Conservation (phyloP, 306 rosid genomes). For the Lablab purpureus region DNA sequence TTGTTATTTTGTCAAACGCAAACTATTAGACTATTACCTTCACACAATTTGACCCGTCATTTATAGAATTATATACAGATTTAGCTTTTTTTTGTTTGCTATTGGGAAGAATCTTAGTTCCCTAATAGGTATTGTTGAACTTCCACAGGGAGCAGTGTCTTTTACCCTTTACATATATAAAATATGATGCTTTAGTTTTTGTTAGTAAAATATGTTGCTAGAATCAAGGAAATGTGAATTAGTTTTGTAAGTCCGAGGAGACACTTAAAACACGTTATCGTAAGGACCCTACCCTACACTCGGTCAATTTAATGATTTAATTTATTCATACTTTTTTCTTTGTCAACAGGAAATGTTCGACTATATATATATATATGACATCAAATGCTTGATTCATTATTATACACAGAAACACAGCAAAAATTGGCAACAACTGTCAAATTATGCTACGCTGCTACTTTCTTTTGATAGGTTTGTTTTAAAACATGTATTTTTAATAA, state of each 20-base stretch:
- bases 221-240: background rate
- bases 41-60: background rate
- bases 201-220: background rate
- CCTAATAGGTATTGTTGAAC: background rate
- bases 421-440: background rate
- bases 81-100: background rate
- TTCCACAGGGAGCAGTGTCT: background rate
- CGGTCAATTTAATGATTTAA: background rate
- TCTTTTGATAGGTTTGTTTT: no score
- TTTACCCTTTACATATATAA: background rate
- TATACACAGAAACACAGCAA: background rate
- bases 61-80: background rate
- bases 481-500: no score
- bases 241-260: background rate
- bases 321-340: background rate
- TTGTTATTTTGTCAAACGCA: background rate
- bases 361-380: no score
- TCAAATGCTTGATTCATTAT: background rate
- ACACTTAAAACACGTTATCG: background rate
- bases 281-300: background rate
- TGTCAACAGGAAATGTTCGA: constrained; percentile 1
- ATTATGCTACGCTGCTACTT: no score
- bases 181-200: background rate
- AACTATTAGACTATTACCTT: background rate
- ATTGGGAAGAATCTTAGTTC: background rate